Evolutionary conservation across 805 yeast genomes (phyloP), one percentile per base, ranked within the genome.

Genomic region (Wickerhamiella allomyrinae): DNA sequence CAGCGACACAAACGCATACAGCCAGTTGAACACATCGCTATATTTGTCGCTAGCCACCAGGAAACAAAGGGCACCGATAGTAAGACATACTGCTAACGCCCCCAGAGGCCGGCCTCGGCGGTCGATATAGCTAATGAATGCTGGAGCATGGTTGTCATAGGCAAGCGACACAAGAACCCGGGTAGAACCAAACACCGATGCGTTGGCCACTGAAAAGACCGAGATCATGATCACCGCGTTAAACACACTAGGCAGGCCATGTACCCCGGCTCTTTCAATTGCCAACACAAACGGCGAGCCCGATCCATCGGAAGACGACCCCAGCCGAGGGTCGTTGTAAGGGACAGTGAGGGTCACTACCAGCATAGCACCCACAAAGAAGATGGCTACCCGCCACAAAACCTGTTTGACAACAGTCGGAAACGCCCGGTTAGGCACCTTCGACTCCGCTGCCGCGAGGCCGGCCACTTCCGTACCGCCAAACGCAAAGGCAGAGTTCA

Each of bases 251-350:
- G 86, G 86, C 47, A 84, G 63, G 1, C 74, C 87, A 7, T 57
- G 53, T 47, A 83, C 81, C 15, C 68, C 59, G 14, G 85, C 81
- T 50, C 70, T 71, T 47, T 71, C 71, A 54, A 83, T 77, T 38
- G 94, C 94, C 54, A 82, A 77, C 41, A 82, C 87, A 54, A 82
- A 83, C 31, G 94, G 94, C 13, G 91, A 79, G 17, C 89, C 86
- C 33, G 79, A 70, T 15, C 58, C 59, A 22, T 66, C 70, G 36
- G 34, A 33, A 8, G 63, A 57, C 40, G 74, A 69, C 14, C 74
- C 68, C 46, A 79, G 65, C 38, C 60, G 50, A 31, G 70, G 68
- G 55, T 76, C 77, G 48, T 66, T 66, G 45, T 72, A 71, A 29
- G 82, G 70, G 43, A 79, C 87, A 57, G 76, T 68, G 74, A 77